Percentiles rank a stretch among this genome's conserved stretches.
These are phyloP conservation scores for Casuarina glauca DNA, from an alignment of 306 rosid species.

Conservation along the genomic window DNA sequence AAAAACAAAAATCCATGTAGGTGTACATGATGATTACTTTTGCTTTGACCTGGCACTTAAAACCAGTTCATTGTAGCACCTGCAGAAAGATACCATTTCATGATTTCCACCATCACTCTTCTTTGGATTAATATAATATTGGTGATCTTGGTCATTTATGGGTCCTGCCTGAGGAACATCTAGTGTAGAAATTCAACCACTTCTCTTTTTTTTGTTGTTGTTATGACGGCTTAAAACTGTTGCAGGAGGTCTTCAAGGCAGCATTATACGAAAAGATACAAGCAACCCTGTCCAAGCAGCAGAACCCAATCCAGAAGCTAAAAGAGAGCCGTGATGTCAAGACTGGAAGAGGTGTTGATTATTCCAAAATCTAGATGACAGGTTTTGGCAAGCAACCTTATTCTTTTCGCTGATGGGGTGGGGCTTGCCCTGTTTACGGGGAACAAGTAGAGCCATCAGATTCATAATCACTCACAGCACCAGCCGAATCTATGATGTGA, in stretches of 20 bases:
- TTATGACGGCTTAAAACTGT: conserved; percentile 29
- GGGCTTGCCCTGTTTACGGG: conserved; percentile 27
- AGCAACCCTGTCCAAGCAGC: conserved; percentile 60
- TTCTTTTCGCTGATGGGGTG: conserved; percentile 17
- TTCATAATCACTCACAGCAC: conserved; percentile 15
- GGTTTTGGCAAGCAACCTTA: conserved; percentile 20
- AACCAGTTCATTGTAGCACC: background rate
- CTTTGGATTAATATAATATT: background rate
- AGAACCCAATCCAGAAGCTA: conserved; percentile 58
- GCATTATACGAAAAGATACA: conserved; percentile 50
- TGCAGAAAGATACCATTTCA: background rate
- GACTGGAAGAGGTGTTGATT: conserved; percentile 20
- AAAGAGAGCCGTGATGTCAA: conserved; percentile 53
- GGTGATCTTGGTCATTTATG: conserved; percentile 1
- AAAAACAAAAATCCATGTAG: background rate
- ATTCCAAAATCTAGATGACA: conserved; percentile 20
- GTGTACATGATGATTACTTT: background rate
- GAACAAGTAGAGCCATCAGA: conserved; percentile 21
- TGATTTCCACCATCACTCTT: background rate
- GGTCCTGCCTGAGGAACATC: background rate
- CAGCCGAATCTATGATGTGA: background rate
- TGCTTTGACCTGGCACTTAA: background rate
- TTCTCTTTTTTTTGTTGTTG: conserved; percentile 11
- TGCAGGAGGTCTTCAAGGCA: conserved; percentile 66
- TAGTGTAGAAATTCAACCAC: background rate